These are phyloP conservation scores for Aspergillus pseudoviridinutans DNA, from an alignment of 2,329 filamentous ascomycete species.

Conservation along the genomic window DNA sequence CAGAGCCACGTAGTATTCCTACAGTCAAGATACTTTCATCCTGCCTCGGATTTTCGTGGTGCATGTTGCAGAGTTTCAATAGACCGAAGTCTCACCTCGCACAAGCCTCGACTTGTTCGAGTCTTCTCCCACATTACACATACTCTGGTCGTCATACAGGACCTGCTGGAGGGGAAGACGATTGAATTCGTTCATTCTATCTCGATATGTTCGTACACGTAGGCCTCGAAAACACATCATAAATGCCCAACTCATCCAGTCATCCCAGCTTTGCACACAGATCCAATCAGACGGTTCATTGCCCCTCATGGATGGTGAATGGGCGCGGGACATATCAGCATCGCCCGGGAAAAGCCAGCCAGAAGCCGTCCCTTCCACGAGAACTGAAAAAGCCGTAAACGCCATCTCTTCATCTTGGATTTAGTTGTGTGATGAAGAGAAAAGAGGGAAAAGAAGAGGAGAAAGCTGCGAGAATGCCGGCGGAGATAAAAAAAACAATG, in stretches of 20 bases:
- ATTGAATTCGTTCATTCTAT: background rate
- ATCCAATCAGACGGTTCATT: slow-evolving; percentile 35
- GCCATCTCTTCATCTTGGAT: slow-evolving; percentile 40
- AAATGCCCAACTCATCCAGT: background rate
- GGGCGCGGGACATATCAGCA: slow-evolving; percentile 36
- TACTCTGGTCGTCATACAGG: background rate
- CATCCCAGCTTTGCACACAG: slow-evolving; percentile 16
- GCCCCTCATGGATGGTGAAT: slow-evolving; percentile 33
- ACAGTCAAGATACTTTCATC: background rate
- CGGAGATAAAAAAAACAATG: background rate
- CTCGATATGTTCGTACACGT: background rate
- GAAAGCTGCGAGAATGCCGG: slow-evolving; percentile 3
- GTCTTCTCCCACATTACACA: background rate
- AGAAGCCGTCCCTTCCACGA: slow-evolving; percentile 27
- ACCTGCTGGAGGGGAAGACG: background rate
- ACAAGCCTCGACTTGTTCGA: background rate
- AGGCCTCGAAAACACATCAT: background rate
- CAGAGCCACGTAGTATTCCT: background rate
- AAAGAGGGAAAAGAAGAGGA: slow-evolving; percentile 14
- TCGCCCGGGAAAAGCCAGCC: slow-evolving; percentile 32
- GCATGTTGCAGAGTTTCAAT: background rate
- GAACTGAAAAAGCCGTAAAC: slow-evolving; percentile 31
- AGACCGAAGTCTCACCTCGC: background rate
- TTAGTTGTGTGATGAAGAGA: slow-evolving; percentile 39
- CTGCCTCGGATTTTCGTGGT: background rate